These are phyloP conservation scores for Lolium perenne DNA, from an alignment of 176 grass and related monocot genomes.

Conservation along the genomic window DNA sequence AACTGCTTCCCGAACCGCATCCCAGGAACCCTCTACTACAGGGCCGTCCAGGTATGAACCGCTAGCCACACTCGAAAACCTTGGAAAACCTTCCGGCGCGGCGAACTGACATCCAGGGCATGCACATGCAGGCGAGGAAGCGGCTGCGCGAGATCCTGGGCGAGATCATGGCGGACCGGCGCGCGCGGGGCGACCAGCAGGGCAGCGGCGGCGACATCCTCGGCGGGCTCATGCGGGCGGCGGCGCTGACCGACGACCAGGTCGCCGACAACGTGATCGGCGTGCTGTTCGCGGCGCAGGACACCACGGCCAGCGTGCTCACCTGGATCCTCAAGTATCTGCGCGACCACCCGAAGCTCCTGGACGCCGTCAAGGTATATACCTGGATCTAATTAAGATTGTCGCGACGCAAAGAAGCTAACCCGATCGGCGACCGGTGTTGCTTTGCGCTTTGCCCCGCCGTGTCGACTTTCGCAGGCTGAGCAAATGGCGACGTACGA, in stretches of 20 bases:
- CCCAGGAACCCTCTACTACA: slow-evolving; percentile 69
- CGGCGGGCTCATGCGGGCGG: slow-evolving; percentile 70
- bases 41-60: slow-evolving; percentile 69
- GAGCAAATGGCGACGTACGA: slow-evolving; percentile 76
- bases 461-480: slow-evolving; percentile 32
- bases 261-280: slow-evolving; percentile 92
- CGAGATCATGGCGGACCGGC: slow-evolving; percentile 47
- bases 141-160: slow-evolving; percentile 70
- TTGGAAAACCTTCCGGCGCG: background rate
- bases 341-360: slow-evolving; percentile 74
- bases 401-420: background rate
- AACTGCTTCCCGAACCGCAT: slow-evolving; percentile 81
- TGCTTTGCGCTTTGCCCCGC: background rate
- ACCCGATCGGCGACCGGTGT: background rate
- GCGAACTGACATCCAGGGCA: background rate
- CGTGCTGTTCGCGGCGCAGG: slow-evolving; percentile 93
- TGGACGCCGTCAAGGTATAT: slow-evolving; percentile 54
- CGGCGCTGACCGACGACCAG: slow-evolving; percentile 73
- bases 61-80: background rate
- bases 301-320: slow-evolving; percentile 95
- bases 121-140: slow-evolving; percentile 67
- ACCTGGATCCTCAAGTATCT: slow-evolving; percentile 97
- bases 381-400: background rate
- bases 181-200: slow-evolving; percentile 32
- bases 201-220: slow-evolving; percentile 62